Evolutionary conservation across 108 stramenopile genomes (phyloP).

Genomic region (Pseudonitzschia delicatissima): DNA sequence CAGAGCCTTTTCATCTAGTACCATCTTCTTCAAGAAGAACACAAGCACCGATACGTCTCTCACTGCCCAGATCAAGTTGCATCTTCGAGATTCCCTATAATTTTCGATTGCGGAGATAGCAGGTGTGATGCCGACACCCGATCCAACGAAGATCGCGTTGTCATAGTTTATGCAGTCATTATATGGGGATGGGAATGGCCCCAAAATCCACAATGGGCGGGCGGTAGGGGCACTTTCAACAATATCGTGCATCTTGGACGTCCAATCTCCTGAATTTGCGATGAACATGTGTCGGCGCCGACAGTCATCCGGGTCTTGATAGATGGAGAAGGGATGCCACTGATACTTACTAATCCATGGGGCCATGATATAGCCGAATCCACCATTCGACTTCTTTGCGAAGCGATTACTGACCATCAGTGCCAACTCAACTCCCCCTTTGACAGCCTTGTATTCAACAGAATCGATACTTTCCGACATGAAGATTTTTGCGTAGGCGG

Average conservation of each 20-base stretch:
- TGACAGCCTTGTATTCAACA: conserved; percentile 27
- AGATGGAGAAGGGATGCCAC: conserved; percentile 54
- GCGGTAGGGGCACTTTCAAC: conserved; percentile 27
- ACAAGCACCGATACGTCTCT: conserved; percentile 46
- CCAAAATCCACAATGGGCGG: conserved; percentile 45
- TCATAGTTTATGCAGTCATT: conserved; percentile 40
- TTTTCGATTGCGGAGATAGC: conserved; percentile 42
- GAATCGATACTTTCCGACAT: conserved; percentile 58
- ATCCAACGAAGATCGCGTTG: conserved; percentile 43
- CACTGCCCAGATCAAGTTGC: conserved; percentile 46
- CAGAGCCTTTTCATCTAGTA: conserved; percentile 41
- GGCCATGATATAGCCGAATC: neutral
- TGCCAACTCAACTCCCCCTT: conserved; percentile 35
- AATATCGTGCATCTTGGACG: conserved; percentile 31
- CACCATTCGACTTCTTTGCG: conserved; percentile 9
- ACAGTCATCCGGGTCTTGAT: conserved; percentile 40
- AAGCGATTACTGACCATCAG: conserved; percentile 40
- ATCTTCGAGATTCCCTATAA: conserved; percentile 36
- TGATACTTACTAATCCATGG: conserved; percentile 28
- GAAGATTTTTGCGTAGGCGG: conserved; percentile 31
- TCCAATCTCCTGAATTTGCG: conserved; percentile 49
- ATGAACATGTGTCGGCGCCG: conserved; percentile 42
- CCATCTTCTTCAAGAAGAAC: conserved; percentile 46
- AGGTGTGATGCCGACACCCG: conserved; percentile 48
- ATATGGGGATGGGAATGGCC: conserved; percentile 50